phyloP scores from a whole-genome alignment of 1,284 basidiomycete genomes.

The Phylloporus sp. region DNA sequence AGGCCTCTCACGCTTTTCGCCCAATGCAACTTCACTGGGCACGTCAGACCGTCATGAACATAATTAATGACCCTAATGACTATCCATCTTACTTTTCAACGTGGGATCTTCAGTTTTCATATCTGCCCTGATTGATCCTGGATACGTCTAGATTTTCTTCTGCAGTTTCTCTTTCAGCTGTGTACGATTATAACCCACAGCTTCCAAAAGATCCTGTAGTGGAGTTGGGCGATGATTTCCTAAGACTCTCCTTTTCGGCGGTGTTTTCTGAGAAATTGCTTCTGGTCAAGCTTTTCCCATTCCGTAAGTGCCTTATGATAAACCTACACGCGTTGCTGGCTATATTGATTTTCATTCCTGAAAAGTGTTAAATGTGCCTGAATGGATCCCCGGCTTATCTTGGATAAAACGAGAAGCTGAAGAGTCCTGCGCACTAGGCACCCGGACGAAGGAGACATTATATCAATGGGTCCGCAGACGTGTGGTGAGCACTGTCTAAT shows the following conservation, averaged over 20 bases:
- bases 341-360: neutral
- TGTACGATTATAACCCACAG: constrained; percentile 3
- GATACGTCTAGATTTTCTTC: neutral
- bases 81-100: constrained; percentile 2
- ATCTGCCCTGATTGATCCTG: neutral
- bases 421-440: constrained; percentile 1
- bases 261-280: neutral
- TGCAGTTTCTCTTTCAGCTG: neutral
- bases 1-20: neutral
- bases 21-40: constrained; percentile 8
- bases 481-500: constrained; percentile 6
- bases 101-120: neutral
- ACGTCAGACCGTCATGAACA: constrained; percentile 1
- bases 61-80: constrained; percentile 1
- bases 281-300: constrained; percentile 7
- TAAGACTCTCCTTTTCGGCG: neutral
- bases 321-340: neutral
- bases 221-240: neutral
- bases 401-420: constrained; percentile 21
- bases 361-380: constrained; percentile 29
- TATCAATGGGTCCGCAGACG: constrained; percentile 18
- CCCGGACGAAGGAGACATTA: constrained; percentile 17
- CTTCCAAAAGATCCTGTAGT: neutral
- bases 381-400: constrained; percentile 32
- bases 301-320: neutral